Percentiles rank a stretch among this genome's conserved stretches.
Evolutionary conservation across 1,284 basidiomycete species (phyloP).

Genomic region (Ganoderma multipileum): DNA sequence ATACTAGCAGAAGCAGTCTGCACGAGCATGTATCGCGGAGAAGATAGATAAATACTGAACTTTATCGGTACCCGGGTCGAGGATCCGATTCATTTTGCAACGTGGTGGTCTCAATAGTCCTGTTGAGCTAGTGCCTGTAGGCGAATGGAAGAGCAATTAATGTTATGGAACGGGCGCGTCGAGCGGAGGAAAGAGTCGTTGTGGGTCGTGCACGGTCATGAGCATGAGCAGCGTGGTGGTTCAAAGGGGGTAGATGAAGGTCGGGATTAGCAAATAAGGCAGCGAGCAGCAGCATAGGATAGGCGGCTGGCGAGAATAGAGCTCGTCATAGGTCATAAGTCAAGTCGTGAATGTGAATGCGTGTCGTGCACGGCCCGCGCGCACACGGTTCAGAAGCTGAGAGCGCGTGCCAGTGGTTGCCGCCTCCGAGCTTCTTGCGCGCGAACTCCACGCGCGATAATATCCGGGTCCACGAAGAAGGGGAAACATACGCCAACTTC

Average conservation of each 20-base stretch:
- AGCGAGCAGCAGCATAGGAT: constrained; percentile 1
- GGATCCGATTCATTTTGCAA: not conserved
- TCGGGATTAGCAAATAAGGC: not conserved
- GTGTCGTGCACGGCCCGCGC: not conserved
- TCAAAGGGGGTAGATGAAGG: not conserved
- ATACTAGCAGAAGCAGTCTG: not conserved
- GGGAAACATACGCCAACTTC: constrained; percentile 12
- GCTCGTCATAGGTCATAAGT: not conserved
- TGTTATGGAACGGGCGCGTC: not conserved
- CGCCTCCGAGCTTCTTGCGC: constrained; percentile 20
- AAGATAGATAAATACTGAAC: not conserved
- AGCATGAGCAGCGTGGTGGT: constrained; percentile 4
- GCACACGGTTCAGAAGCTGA: constrained; percentile 10
- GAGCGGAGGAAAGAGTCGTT: not conserved
- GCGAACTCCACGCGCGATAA: constrained; percentile 16
- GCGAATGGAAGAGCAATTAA: not conserved
- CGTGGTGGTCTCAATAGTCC: constrained; percentile 1
- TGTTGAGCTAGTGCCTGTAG: not conserved
- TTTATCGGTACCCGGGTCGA: not conserved
- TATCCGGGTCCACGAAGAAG: constrained; percentile 15
- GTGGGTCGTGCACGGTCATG: not conserved
- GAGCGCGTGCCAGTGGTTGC: constrained; percentile 12
- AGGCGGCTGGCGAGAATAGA: not conserved
- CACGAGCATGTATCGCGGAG: not conserved
- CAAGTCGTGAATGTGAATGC: not conserved